These are phyloP conservation scores for Rhizopus sp. DNA, from an alignment of 371 early-diverging fungal genomes.

Conservation along the genomic window DNA sequence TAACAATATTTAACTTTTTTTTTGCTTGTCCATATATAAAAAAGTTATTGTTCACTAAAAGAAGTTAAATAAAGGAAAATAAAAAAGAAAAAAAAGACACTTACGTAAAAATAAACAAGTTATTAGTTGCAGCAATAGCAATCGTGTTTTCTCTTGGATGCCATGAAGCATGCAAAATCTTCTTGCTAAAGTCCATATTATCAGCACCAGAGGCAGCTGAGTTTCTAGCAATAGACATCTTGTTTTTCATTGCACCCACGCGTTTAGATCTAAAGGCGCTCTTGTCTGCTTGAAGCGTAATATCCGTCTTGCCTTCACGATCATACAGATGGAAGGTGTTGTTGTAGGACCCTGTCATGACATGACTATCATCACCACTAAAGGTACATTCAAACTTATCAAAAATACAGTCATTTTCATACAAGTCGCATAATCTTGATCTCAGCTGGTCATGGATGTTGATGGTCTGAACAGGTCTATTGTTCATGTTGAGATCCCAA, in stretches of 20 bases:
- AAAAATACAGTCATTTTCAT: slow-evolving; percentile 99
- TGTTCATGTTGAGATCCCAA: slow-evolving; percentile 98
- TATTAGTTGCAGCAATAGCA: slow-evolving; percentile 97
- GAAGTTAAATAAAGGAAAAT: neutral
- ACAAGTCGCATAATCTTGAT: slow-evolving; percentile 94
- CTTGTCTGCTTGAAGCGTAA: slow-evolving; percentile 96
- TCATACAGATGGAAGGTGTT: slow-evolving; percentile 95
- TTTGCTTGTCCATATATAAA: no score
- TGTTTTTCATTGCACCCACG: slow-evolving; percentile 60
- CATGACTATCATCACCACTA: slow-evolving; percentile 88
- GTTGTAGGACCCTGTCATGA: slow-evolving; percentile 96
- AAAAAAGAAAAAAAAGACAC: neutral
- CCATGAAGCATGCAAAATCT: slow-evolving; percentile 97
- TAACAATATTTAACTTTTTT: no score
- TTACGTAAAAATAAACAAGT: slow-evolving; percentile 93
- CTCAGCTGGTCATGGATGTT: slow-evolving; percentile 93
- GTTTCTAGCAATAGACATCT: slow-evolving; percentile 55
- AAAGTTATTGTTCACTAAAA: neutral
- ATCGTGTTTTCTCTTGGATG: slow-evolving; percentile 96
- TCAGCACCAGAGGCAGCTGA: slow-evolving; percentile 76
- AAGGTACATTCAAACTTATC: slow-evolving; percentile 98
- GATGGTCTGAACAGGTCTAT: slow-evolving; percentile 90
- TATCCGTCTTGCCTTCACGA: slow-evolving; percentile 71
- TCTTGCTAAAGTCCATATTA: slow-evolving; percentile 89
- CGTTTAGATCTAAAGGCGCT: slow-evolving; percentile 94